phyloP scores from a whole-genome alignment of 441 rosid species.

The Pelargonium australe region DNA sequence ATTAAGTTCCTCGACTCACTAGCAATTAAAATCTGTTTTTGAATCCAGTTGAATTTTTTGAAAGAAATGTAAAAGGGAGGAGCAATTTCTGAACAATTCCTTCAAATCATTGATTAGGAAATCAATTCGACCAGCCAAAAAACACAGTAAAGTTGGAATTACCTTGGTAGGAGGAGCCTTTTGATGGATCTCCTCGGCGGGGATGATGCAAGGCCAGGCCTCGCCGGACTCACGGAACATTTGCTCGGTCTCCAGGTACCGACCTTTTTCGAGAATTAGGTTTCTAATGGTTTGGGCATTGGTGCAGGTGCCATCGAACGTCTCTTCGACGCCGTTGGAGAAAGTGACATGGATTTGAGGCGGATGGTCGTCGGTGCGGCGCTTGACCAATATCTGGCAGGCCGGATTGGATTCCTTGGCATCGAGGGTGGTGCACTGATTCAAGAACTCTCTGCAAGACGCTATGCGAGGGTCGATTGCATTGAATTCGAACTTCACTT shows the following conservation, averaged over 20 bases:
- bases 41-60: no score
- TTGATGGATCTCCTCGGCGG: constrained; percentile 62
- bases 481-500: constrained; percentile 64
- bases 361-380: constrained; percentile 75
- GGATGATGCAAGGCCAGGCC: constrained; percentile 83
- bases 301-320: constrained; percentile 63
- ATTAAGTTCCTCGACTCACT: no score
- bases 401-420: constrained; percentile 49
- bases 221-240: constrained; percentile 92
- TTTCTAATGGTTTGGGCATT: constrained; percentile 67
- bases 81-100: constrained; percentile 1
- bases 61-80: no score
- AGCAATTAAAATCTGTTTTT: no score
- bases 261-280: constrained; percentile 81
- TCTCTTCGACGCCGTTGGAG: constrained; percentile 77
- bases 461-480: constrained; percentile 70
- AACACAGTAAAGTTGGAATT: neutral
- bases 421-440: constrained; percentile 81
- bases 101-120: no score
- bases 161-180: constrained; percentile 80
- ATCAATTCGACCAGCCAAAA: neutral
- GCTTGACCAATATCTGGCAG: constrained; percentile 75
- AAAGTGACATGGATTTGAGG: constrained; percentile 80
- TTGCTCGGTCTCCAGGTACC: constrained; percentile 73
- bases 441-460: constrained; percentile 83